phyloP scores from a whole-genome alignment of 768 basidiomycete genomes.

The Leucosporidium scottii region DNA sequence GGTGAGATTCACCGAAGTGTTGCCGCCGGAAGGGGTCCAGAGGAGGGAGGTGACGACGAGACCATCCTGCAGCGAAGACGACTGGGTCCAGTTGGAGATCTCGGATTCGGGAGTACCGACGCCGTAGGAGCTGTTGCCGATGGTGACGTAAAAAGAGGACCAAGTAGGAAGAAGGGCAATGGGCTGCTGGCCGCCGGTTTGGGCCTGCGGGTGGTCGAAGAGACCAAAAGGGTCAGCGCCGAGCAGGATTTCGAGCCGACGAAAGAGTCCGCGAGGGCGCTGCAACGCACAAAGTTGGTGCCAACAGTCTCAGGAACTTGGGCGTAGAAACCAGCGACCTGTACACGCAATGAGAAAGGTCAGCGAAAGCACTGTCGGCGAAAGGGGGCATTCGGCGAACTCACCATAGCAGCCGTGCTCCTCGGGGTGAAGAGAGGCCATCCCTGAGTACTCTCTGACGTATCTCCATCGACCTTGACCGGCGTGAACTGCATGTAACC shows the following conservation, averaged over 20 bases:
- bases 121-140: conserved; percentile 22
- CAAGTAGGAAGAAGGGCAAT: conserved; percentile 29
- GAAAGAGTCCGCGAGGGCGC: too few species aligned
- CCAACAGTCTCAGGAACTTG: conserved; percentile 14
- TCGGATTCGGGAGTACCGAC: conserved; percentile 1
- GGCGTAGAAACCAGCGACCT: conserved; percentile 31
- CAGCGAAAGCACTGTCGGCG: too few species aligned
- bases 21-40: conserved; percentile 3
- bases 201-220: background rate
- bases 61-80: conserved; percentile 24
- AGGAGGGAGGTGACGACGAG: conserved; percentile 18
- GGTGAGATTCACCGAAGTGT: background rate
- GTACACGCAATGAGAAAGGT: too few species aligned
- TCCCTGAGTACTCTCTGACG: conserved; percentile 18
- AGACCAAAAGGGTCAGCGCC: background rate
- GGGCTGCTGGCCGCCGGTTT: conserved; percentile 25
- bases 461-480: conserved; percentile 3
- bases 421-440: conserved; percentile 32
- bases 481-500: conserved; percentile 20
- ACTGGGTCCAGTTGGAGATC: conserved; percentile 28
- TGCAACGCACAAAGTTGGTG: conserved; percentile 22
- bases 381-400: too few species aligned
- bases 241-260: background rate
- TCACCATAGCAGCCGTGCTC: conserved; percentile 16
- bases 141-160: conserved; percentile 22